phyloP scores from a whole-genome alignment of 179 eudicot species.

The Silene vulgaris region DNA sequence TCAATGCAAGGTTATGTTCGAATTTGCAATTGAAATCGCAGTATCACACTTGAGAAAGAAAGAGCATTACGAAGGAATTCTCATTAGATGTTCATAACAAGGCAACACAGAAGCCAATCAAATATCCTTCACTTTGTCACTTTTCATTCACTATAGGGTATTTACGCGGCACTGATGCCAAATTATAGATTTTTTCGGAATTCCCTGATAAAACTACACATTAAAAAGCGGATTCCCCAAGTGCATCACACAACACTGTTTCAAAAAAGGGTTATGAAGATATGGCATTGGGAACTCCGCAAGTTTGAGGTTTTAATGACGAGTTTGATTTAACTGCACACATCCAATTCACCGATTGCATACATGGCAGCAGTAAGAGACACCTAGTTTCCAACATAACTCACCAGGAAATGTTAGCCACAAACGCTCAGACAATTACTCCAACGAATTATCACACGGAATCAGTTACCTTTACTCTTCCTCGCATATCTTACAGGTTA shows the following conservation, averaged over 20 bases:
- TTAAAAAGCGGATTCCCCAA: background rate
- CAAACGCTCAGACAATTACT: background rate
- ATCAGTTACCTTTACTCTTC: background rate
- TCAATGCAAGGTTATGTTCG: constrained; percentile 7
- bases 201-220: background rate
- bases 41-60: background rate
- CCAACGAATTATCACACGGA: background rate
- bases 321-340: background rate
- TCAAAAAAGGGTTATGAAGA: background rate
- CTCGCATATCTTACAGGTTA: background rate
- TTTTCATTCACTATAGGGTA: background rate
- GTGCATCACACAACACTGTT: background rate
- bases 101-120: constrained; percentile 1
- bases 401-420: background rate
- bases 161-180: background rate
- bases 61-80: background rate
- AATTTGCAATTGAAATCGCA: background rate
- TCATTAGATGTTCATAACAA: background rate
- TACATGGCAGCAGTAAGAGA: no score
- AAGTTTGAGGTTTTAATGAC: background rate
- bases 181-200: background rate
- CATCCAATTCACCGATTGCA: background rate
- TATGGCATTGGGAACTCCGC: background rate
- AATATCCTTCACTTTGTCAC: background rate
- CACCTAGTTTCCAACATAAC: background rate